Percentiles rank a stretch among this genome's conserved stretches.
Evolutionary conservation across 495 filamentous ascomycete species (phyloP).

Genomic region (Penicillium coprophilum): DNA sequence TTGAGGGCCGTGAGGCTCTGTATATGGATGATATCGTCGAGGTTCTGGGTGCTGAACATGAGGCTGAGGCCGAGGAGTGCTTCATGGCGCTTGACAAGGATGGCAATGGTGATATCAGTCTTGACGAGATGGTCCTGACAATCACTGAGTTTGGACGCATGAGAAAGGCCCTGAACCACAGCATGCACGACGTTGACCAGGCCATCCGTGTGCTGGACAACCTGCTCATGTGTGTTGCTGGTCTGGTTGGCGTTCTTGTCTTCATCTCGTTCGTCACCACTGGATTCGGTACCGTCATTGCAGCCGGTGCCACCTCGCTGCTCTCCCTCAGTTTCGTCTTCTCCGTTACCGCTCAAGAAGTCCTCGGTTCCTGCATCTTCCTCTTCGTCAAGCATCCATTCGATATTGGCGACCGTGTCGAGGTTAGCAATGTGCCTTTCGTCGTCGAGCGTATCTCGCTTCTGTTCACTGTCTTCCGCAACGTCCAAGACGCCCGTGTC

Average conservation of each 20-base stretch:
- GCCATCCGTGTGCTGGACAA: conserved; percentile 88
- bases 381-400: conserved; percentile 95
- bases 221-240: conserved; percentile 73
- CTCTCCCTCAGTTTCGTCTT: conserved; percentile 95
- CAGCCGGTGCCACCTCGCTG: conserved; percentile 92
- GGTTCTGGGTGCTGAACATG: conserved; percentile 73
- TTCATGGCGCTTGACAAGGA: conserved; percentile 80
- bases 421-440: conserved; percentile 68
- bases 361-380: conserved; percentile 95
- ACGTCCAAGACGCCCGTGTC: conserved; percentile 74
- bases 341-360: conserved; percentile 84
- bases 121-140: conserved; percentile 93
- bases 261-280: conserved; percentile 88
- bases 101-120: conserved; percentile 86
- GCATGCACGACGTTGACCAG: conserved; percentile 96
- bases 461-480: conserved; percentile 89
- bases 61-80: conserved; percentile 75
- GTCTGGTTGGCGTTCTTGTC: conserved; percentile 78
- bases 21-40: conserved; percentile 80
- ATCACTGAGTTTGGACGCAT: conserved; percentile 79
- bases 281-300: conserved; percentile 80
- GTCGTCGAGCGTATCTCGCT: conserved; percentile 92
- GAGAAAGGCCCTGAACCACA: conserved; percentile 79
- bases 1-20: conserved; percentile 79
- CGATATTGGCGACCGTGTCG: conserved; percentile 92